These are phyloP conservation scores for Oryza australiensis DNA, from an alignment of 176 grass and related monocot species.

Conservation along the genomic window DNA sequence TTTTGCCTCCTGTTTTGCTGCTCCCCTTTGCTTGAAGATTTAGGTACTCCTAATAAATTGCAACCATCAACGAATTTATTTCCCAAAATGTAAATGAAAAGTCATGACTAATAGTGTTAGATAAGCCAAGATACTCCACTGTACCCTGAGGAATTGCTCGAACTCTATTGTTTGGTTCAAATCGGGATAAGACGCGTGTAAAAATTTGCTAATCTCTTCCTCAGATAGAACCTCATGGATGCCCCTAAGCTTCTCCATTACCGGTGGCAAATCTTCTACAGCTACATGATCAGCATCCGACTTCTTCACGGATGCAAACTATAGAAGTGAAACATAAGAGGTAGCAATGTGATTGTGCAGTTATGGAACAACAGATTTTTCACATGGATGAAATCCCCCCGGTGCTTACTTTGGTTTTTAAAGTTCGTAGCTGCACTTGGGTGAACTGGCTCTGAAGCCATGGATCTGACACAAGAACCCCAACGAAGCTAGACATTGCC, in stretches of 20 bases:
- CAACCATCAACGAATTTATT: not conserved
- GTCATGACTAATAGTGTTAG: not conserved
- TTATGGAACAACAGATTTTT: not conserved
- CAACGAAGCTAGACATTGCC: conserved; percentile 75
- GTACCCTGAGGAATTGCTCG: conserved; percentile 86
- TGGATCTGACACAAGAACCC: conserved; percentile 88
- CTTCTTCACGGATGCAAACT: conserved; percentile 60
- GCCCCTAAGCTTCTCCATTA: conserved; percentile 82
- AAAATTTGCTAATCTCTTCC: conserved; percentile 57
- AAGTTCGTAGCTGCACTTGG: conserved; percentile 89
- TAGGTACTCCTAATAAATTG: conserved; percentile 73
- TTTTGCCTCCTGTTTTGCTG: conserved; percentile 62
- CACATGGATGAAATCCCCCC: not conserved
- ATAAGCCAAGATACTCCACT: not conserved
- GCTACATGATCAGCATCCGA: conserved; percentile 47
- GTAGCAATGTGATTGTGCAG: not conserved
- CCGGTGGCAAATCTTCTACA: conserved; percentile 68
- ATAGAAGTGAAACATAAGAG: not conserved
- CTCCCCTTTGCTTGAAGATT: conserved; percentile 63
- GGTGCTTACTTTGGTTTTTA: conserved; percentile 73
- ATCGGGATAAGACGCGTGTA: conserved; percentile 66
- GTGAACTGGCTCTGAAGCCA: conserved; percentile 95
- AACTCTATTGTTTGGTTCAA: conserved; percentile 73
- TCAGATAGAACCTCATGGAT: conserved; percentile 69
- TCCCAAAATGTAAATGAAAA: not conserved